Evolutionary conservation across 495 filamentous ascomycete genomes (phyloP).

Genomic region (Rostrohypoxylon terebratum): DNA sequence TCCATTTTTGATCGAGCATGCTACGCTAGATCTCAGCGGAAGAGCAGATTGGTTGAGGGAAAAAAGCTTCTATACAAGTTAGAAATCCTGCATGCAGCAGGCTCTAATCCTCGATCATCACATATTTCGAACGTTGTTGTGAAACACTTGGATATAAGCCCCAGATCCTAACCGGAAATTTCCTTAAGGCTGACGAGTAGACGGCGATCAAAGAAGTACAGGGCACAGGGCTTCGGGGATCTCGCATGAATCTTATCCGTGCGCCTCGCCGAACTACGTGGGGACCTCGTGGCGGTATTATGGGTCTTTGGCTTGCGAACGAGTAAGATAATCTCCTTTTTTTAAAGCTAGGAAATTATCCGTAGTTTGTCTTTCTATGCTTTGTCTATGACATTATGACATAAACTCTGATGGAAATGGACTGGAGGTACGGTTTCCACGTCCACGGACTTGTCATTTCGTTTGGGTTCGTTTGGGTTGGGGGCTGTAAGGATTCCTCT

Average conservation of each 20-base stretch:
- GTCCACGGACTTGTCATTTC: neutral
- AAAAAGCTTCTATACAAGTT: slow-evolving; percentile 35
- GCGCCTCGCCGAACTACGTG: slow-evolving; percentile 43
- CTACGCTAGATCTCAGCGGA: slow-evolving; percentile 24
- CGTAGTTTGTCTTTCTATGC: slow-evolving; percentile 2
- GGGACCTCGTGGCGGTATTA: slow-evolving; percentile 27
- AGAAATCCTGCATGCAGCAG: slow-evolving; percentile 34
- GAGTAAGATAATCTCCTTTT: slow-evolving; percentile 18
- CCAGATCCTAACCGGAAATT: slow-evolving; percentile 16
- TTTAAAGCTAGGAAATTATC: slow-evolving; percentile 5
- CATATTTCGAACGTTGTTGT: slow-evolving; percentile 42
- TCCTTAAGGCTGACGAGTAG: slow-evolving; percentile 34
- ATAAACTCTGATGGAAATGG: neutral
- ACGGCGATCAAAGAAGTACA: slow-evolving; percentile 34
- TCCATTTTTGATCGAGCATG: slow-evolving; percentile 25
- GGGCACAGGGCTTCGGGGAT: slow-evolving; percentile 35
- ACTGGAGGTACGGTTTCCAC: neutral
- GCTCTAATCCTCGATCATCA: slow-evolving; percentile 24
- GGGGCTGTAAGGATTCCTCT: neutral
- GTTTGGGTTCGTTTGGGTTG: neutral
- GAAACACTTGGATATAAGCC: slow-evolving; percentile 28
- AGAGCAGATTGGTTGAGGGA: slow-evolving; percentile 27
- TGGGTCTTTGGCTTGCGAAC: slow-evolving; percentile 29
- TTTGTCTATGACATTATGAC: slow-evolving; percentile 7
- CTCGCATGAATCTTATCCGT: slow-evolving; percentile 40